These are phyloP conservation scores for Pyrenula massariospora DNA, from an alignment of 495 filamentous ascomycete genomes.

Conservation along the genomic window DNA sequence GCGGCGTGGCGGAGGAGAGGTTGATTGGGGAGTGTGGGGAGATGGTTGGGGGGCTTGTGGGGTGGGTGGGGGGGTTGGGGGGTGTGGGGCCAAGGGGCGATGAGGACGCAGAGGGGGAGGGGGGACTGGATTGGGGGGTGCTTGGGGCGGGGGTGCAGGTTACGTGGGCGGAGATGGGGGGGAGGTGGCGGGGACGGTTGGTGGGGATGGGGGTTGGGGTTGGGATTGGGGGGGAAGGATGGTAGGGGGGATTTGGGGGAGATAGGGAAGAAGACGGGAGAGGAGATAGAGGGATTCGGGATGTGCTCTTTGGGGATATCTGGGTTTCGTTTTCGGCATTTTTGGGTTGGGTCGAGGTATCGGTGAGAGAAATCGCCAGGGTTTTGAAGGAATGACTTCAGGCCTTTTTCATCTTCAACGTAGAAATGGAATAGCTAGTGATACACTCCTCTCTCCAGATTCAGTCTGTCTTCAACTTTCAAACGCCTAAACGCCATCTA, in stretches of 20 bases:
- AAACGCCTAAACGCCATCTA: too few species aligned
- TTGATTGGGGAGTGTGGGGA: conserved; percentile 46
- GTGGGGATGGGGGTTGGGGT: conserved; percentile 38
- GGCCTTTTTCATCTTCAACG: too few species aligned
- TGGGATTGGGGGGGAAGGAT: conserved; percentile 38
- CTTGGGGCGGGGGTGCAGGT: conserved; percentile 77
- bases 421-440: too few species aligned
- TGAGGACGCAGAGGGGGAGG: conserved; percentile 41
- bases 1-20: conserved; percentile 47
- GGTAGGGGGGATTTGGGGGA: not conserved
- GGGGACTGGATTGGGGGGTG: conserved; percentile 27
- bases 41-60: conserved; percentile 28
- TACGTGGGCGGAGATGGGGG: conserved; percentile 63
- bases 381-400: too few species aligned
- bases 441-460: too few species aligned
- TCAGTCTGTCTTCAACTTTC: too few species aligned
- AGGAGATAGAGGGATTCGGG: conserved; percentile 4
- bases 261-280: conserved; percentile 5
- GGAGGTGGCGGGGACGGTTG: conserved; percentile 58
- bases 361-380: too few species aligned
- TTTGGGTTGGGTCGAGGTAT: not conserved
- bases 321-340: not conserved
- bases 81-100: conserved; percentile 52
- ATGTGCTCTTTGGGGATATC: conserved; percentile 7
- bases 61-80: conserved; percentile 27